A percentile compares a stretch with the other conserved stretches of the same genome.
phyloP scores from a whole-genome alignment of 2,329 filamentous ascomycete species.

The Calycina marina region DNA sequence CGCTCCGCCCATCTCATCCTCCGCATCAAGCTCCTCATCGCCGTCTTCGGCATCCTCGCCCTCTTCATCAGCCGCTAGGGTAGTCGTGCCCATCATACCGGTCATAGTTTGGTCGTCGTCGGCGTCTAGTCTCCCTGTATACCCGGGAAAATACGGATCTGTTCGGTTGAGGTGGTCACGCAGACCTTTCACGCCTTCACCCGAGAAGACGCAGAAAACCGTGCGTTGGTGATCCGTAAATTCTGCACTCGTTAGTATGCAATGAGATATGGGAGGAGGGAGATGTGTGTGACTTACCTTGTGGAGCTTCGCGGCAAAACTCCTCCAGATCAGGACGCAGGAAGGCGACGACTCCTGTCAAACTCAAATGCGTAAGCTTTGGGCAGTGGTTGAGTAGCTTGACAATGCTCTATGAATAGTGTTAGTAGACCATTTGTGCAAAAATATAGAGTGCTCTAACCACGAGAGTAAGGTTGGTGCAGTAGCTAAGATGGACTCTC shows the following conservation, averaged over 20 bases:
- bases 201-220: slow-evolving; percentile 96
- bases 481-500: slow-evolving; percentile 92
- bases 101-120: slow-evolving; percentile 40
- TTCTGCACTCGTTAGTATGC: slow-evolving; percentile 33
- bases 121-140: slow-evolving; percentile 63
- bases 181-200: slow-evolving; percentile 63
- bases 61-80: slow-evolving; percentile 9
- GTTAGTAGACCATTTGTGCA: neutral
- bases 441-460: slow-evolving; percentile 34
- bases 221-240: slow-evolving; percentile 92
- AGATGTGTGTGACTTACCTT: slow-evolving; percentile 32
- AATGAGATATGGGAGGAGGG: neutral
- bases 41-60: slow-evolving; percentile 10
- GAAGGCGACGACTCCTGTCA: slow-evolving; percentile 89
- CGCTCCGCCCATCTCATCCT: neutral
- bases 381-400: slow-evolving; percentile 80
- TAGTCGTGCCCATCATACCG: slow-evolving; percentile 20
- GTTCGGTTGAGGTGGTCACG: slow-evolving; percentile 69
- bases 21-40: slow-evolving; percentile 15
- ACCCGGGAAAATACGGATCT: slow-evolving; percentile 44
- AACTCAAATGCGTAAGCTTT: slow-evolving; percentile 80
- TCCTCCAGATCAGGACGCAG: slow-evolving; percentile 68
- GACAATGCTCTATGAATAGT: slow-evolving; percentile 61
- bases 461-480: slow-evolving; percentile 65
- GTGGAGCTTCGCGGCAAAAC: slow-evolving; percentile 76